A percentile compares a stretch with the other conserved stretches of the same genome.
Conservation (phyloP, 345 rosid genomes). For the Ceriops zippeliana region DNA sequence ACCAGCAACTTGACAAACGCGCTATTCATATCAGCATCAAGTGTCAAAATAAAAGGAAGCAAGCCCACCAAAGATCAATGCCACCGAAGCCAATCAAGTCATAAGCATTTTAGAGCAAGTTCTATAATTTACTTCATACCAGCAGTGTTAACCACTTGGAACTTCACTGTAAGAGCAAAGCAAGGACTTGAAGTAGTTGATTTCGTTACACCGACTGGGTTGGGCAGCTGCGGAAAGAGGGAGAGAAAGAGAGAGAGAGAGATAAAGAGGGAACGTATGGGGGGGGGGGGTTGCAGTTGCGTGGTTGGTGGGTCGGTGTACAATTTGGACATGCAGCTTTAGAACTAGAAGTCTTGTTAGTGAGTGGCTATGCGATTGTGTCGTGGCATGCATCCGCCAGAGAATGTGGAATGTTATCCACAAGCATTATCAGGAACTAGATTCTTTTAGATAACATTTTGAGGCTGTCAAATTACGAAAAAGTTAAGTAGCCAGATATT, state of each 20-base stretch:
- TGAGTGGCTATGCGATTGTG: constrained; percentile 24
- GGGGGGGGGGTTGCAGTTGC: constrained; percentile 7
- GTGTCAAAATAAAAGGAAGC: too few species aligned
- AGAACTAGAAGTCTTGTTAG: constrained; percentile 14
- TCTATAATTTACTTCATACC: not conserved
- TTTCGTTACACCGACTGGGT: constrained; percentile 8
- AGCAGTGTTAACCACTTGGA: not conserved
- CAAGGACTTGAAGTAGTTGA: not conserved
- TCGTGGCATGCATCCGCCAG: constrained; percentile 20
- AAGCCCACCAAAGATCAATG: too few species aligned
- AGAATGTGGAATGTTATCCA: constrained; percentile 63
- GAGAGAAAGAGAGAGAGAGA: too few species aligned
- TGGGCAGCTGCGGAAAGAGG: constrained; percentile 7
- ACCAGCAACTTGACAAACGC: too few species aligned
- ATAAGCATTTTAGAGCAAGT: too few species aligned
- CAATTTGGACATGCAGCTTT: constrained; percentile 6
- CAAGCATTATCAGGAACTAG: constrained; percentile 35
- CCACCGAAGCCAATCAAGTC: too few species aligned
- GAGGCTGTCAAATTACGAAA: constrained; percentile 14
- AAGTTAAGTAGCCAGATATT: not conserved
- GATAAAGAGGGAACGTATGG: too few species aligned
- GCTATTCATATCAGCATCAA: too few species aligned
- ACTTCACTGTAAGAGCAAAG: not conserved
- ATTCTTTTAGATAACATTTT: constrained; percentile 23
- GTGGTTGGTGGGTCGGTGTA: constrained; percentile 9